Evolutionary conservation across 805 yeast genomes (phyloP).

Genomic region (Starmerella potacharoeniae): DNA sequence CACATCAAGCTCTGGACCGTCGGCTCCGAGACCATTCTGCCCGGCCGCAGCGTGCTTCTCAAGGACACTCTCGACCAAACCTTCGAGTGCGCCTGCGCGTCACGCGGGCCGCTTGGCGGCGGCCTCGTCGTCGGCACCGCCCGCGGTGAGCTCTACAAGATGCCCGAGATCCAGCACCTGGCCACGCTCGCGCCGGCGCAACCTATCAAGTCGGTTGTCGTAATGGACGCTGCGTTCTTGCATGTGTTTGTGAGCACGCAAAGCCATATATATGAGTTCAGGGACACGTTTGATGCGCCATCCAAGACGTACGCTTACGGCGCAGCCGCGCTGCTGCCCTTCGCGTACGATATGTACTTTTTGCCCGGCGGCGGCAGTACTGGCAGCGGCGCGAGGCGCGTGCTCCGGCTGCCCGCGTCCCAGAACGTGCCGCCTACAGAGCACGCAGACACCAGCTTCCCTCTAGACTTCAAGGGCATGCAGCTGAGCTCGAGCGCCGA

Average conservation of each 20-base stretch:
- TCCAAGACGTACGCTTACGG: background rate
- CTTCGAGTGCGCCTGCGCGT: slow-evolving; percentile 33
- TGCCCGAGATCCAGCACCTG: slow-evolving; percentile 10
- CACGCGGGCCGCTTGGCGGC: slow-evolving; percentile 29
- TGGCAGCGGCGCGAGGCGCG: background rate
- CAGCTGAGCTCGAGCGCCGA: background rate
- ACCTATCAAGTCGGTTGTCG: slow-evolving; percentile 2
- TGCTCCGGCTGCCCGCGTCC: background rate
- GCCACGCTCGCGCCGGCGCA: background rate
- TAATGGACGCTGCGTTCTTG: background rate
- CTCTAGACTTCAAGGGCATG: background rate
- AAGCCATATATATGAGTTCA: background rate
- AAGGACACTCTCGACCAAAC: slow-evolving; percentile 40
- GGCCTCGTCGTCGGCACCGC: slow-evolving; percentile 16
- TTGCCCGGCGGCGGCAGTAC: background rate
- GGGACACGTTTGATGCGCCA: background rate
- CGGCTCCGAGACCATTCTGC: slow-evolving; percentile 29
- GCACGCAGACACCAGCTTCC: background rate
- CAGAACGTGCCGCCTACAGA: background rate
- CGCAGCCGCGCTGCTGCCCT: background rate
- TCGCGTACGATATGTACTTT: background rate
- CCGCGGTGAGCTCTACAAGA: slow-evolving; percentile 11
- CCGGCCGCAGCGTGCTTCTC: slow-evolving; percentile 50
- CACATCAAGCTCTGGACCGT: slow-evolving; percentile 53
- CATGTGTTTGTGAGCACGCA: background rate